Evolutionary conservation across 371 early-diverging fungal genomes (phyloP).

Genomic region (Mucor indicus): DNA sequence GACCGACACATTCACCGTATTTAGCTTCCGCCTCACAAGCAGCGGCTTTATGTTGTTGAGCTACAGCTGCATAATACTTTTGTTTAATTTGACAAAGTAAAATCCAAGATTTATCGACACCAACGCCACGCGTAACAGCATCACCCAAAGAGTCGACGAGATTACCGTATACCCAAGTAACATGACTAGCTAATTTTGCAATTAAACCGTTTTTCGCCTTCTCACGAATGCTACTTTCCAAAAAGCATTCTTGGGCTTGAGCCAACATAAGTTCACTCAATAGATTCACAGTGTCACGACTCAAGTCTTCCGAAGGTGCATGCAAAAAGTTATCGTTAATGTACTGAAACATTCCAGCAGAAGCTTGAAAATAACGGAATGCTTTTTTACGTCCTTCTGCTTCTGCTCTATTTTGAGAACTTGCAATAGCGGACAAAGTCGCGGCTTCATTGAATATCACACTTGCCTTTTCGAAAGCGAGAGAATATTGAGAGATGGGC

Average conservation of each 20-base stretch:
- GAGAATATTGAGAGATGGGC: constrained; percentile 70
- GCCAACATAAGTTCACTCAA: constrained; percentile 85
- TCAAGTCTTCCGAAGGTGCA: constrained; percentile 90
- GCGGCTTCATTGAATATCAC: constrained; percentile 93
- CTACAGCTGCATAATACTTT: constrained; percentile 80
- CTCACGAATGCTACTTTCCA: constrained; percentile 82
- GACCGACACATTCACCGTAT: constrained; percentile 85
- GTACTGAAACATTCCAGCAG: constrained; percentile 89
- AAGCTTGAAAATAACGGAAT: constrained; percentile 87
- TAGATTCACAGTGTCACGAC: constrained; percentile 82
- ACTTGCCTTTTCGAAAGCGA: constrained; percentile 96
- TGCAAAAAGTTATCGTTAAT: constrained; percentile 97
- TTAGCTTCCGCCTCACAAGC: constrained; percentile 73
- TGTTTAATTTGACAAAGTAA: constrained; percentile 76
- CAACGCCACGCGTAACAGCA: constrained; percentile 46
- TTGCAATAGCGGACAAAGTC: constrained; percentile 69
- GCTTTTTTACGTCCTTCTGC: constrained; percentile 75
- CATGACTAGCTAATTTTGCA: constrained; percentile 89
- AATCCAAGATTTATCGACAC: constrained; percentile 68
- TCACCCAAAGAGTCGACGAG: constrained; percentile 66
- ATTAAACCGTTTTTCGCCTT: constrained; percentile 82
- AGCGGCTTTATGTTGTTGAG: constrained; percentile 80
- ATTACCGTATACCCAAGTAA: constrained; percentile 72
- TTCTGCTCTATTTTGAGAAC: constrained; percentile 72
- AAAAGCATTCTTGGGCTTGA: constrained; percentile 93